Base-by-base conservation (phyloP, 2,329 filamentous ascomycete species). In the Pseudopithomyces maydicus region DNA sequence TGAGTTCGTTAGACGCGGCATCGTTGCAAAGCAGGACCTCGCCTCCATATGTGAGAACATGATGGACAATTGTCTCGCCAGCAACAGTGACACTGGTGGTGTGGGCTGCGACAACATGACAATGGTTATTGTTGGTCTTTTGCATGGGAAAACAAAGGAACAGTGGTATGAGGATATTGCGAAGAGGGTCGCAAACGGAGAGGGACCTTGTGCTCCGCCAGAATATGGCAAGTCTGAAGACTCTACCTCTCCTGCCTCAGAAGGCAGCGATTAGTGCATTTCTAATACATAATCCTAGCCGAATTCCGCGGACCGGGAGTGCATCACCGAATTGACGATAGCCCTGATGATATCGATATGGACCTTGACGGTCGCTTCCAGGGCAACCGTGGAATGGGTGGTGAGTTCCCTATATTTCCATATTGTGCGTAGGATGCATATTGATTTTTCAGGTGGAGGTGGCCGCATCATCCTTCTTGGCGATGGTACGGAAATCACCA, bases 21-120 rank as follows among this genome's bases (percentile, higher is more conserved):
- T 99, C 76, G 94, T 92, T 48, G 93, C 93, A 50, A 97, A 97
- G 82, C 95, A 99, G 80, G 90, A 96, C 48, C 85, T 99, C 50
- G 88, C 93, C 54, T 90, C 91, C 76, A 98, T 99, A 71, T 98
- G 94, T 78, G 95, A 99, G 80, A 99, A 99, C 81, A 97, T 99
- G 92, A 99, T 99, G 95, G 94, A 99, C 82, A 99, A 98, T 82
- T 99, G 95, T 76, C 84, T 99, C 64, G 93, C 95, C 39, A 96
- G 93, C 59, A 98, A 96, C 85, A 97, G 93, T 66, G 95, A 99
- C 80, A 97, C 94, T 32, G 95, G 95, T 54, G 95, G 95, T 62
- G 94, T 99, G 60, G 95, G 95, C 60, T 99, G 95, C 78, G 95
- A 99, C 82, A 99, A 99, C 83, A 99, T 99, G 95, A 99, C 95